Percentiles rank a stretch among this genome's conserved stretches.
Conservation (phyloP, 1,284 basidiomycete genomes). For the Heterobasidion irregulare region DNA sequence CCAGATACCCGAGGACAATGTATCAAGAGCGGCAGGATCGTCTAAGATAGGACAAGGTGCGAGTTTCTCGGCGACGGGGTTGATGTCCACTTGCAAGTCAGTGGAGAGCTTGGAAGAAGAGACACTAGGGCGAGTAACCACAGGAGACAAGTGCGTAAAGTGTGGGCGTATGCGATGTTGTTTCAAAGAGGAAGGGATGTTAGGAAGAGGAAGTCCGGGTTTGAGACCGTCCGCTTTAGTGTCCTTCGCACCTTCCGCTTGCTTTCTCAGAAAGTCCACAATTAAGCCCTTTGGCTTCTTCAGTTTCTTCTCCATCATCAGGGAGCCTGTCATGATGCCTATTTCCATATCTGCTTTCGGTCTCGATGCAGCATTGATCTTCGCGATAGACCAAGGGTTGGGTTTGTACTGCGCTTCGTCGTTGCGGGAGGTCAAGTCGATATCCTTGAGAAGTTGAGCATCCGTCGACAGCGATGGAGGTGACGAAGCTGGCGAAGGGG, state of each 20-base stretch:
- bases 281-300: slow-evolving; percentile 14
- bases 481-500: not conserved
- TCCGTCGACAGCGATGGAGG: slow-evolving; percentile 15
- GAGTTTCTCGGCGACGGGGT: not conserved
- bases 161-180: too few species aligned
- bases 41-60: too few species aligned
- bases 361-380: slow-evolving; percentile 58
- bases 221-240: slow-evolving; percentile 2
- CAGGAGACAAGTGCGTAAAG: not conserved
- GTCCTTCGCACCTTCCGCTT: slow-evolving; percentile 8
- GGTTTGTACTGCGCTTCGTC: slow-evolving; percentile 55
- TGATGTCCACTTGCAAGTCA: not conserved
- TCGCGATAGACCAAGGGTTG: slow-evolving; percentile 71
- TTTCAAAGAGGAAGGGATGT: not conserved
- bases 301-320: not conserved
- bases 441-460: slow-evolving; percentile 33
- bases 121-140: not conserved
- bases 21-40: too few species aligned
- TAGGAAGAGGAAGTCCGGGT: slow-evolving; percentile 2
- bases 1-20: not conserved
- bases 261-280: slow-evolving; percentile 17
- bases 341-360: slow-evolving; percentile 5
- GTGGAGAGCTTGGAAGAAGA: not conserved
- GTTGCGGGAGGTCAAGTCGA: slow-evolving; percentile 50
- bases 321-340: not conserved